These are phyloP conservation scores for Bothriochloa decipiens DNA, from an alignment of 176 grass and related monocot genomes.

Conservation along the genomic window DNA sequence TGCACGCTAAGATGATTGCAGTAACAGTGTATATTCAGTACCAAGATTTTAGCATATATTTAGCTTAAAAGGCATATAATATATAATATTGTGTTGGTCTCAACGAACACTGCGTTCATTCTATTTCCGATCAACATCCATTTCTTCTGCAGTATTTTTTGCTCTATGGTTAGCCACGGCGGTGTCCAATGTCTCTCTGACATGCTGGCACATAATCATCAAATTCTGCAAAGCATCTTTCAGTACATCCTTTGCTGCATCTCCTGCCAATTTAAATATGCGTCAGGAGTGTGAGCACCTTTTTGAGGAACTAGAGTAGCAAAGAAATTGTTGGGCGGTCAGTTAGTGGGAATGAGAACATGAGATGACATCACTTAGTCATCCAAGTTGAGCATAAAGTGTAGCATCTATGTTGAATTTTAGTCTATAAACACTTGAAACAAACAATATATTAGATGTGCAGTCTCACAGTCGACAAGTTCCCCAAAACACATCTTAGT, in stretches of 20 bases:
- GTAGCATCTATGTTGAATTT: background rate
- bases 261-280: conserved; percentile 49
- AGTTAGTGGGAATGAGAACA: conserved; percentile 29
- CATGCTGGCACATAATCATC: conserved; percentile 63
- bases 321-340: background rate
- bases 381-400: background rate
- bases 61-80: background rate
- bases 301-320: background rate
- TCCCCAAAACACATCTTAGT: too few relatives aligned
- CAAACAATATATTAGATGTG: conserved; percentile 1
- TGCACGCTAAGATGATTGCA: background rate
- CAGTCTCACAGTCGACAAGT: background rate
- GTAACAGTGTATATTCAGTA: background rate
- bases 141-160: conserved; percentile 35
- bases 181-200: conserved; percentile 59
- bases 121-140: conserved; percentile 38
- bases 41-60: too few relatives aligned
- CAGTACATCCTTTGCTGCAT: conserved; percentile 69
- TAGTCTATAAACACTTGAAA: background rate
- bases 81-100: background rate
- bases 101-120: background rate
- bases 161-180: conserved; percentile 51
- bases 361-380: background rate
- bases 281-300: background rate
- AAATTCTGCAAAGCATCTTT: conserved; percentile 72